Evolutionary conservation across 1,139 yeast species (phyloP).

Genomic region (Yamadazyma taylorii): DNA sequence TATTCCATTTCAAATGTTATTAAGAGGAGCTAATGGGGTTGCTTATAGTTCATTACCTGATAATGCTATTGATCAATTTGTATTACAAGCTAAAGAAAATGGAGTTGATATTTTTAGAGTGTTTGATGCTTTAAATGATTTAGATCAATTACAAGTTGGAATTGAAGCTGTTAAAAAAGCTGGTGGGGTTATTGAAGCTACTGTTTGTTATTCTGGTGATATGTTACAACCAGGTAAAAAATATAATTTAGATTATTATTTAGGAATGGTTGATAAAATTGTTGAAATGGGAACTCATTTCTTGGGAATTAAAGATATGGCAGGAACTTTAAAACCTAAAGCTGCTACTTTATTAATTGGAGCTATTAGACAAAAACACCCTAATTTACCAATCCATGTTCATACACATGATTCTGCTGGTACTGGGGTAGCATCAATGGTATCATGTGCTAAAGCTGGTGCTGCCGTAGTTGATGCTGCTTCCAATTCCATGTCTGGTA

Average conservation of each 20-base stretch:
- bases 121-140: slow-evolving; percentile 93
- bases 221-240: slow-evolving; percentile 94
- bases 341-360: slow-evolving; percentile 85
- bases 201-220: slow-evolving; percentile 98
- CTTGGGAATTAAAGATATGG: slow-evolving; percentile 98
- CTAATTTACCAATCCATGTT: slow-evolving; percentile 93
- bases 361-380: slow-evolving; percentile 80
- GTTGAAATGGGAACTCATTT: slow-evolving; percentile 95
- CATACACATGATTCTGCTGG: slow-evolving; percentile 99
- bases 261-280: slow-evolving; percentile 76
- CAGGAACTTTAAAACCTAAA: slow-evolving; percentile 95
- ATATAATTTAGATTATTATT: slow-evolving; percentile 88
- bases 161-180: slow-evolving; percentile 97
- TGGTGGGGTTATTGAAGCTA: slow-evolving; percentile 98
- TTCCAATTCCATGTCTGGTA: slow-evolving; percentile 94
- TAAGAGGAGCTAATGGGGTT: slow-evolving; percentile 99
- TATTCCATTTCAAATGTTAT: slow-evolving; percentile 97
- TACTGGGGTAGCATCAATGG: slow-evolving; percentile 97
- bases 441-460: slow-evolving; percentile 91
- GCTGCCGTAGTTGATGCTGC: slow-evolving; percentile 99
- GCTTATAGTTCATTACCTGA: slow-evolving; percentile 98
- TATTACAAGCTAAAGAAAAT: slow-evolving; percentile 86
- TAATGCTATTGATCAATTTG: slow-evolving; percentile 97
- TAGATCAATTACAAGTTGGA: slow-evolving; percentile 96
- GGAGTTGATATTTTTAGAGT: slow-evolving; percentile 98